These are phyloP conservation scores for Rhizophagus clarus DNA, from an alignment of 192 early-diverging fungal species.

Conservation along the genomic window DNA sequence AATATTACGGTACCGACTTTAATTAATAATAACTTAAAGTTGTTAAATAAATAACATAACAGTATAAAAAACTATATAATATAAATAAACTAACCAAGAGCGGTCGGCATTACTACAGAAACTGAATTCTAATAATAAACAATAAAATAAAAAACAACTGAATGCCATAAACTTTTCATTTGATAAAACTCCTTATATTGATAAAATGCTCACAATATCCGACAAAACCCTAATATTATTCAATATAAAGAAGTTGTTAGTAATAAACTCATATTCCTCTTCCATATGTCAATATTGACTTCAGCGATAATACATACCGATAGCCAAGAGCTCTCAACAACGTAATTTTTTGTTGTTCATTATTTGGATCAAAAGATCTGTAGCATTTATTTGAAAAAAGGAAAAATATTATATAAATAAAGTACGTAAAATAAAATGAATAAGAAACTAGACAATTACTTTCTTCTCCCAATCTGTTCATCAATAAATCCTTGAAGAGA, in stretches of 20 bases:
- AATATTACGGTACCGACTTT: constrained; percentile 75
- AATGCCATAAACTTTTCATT: neutral
- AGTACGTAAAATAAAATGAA: neutral
- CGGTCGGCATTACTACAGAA: constrained; percentile 84
- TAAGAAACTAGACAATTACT: constrained; percentile 36
- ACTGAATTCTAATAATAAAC: constrained; percentile 60
- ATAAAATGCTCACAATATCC: constrained; percentile 54
- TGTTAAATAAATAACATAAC: neutral
- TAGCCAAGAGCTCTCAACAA: constrained; percentile 76
- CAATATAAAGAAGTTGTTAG: neutral
- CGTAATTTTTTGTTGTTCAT: constrained; percentile 49
- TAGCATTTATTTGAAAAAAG: too few relatives aligned
- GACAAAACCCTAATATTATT: constrained; percentile 45
- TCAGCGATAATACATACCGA: constrained; percentile 38
- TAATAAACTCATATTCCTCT: neutral
- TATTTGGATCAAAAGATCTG: constrained; percentile 25
- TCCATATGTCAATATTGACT: neutral
- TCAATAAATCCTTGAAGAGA: constrained; percentile 69
- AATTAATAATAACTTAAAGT: neutral
- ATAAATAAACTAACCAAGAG: constrained; percentile 42
- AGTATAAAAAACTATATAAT: neutral
- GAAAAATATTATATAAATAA: neutral
- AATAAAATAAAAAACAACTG: neutral
- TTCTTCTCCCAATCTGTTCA: constrained; percentile 57
- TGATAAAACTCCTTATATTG: neutral